phyloP scores from a whole-genome alignment of 768 basidiomycete genomes.

The Lactifluus pinguis region DNA sequence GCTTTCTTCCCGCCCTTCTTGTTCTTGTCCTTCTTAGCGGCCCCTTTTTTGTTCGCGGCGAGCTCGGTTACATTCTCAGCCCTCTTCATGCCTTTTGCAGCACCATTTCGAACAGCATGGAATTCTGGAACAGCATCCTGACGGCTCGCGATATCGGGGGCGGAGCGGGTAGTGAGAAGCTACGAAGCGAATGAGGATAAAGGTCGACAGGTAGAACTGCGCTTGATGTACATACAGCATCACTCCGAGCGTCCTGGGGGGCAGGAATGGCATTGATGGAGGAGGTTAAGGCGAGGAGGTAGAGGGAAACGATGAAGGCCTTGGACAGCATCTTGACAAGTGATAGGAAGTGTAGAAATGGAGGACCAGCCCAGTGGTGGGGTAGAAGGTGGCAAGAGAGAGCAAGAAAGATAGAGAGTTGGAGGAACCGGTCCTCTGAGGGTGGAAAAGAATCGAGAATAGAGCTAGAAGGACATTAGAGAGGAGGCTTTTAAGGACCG shows the following conservation, averaged over 20 bases:
- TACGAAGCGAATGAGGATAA: conserved; percentile 15
- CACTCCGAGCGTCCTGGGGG: conserved; percentile 22
- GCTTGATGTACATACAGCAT: conserved; percentile 29
- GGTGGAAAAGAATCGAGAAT: neutral
- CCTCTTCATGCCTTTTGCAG: neutral
- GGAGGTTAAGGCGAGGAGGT: conserved; percentile 29
- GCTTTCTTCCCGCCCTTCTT: neutral
- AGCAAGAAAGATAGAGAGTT: neutral
- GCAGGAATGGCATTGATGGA: conserved; percentile 35
- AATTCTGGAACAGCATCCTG: conserved; percentile 21
- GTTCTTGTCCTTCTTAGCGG: neutral
- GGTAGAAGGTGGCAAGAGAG: neutral
- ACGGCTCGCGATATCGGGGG: conserved; percentile 38
- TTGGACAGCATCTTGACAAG: conserved; percentile 23
- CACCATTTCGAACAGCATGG: neutral
- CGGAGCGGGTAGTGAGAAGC: conserved; percentile 32
- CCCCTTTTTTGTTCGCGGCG: neutral
- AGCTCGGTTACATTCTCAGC: no score
- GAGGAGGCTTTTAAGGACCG: no score
- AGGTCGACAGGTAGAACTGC: neutral
- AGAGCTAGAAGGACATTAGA: no score
- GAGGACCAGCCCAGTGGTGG: neutral
- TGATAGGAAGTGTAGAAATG: no score
- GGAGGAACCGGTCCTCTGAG: conserved; percentile 9
- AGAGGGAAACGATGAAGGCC: conserved; percentile 23